Percentiles rank a stretch among this genome's conserved stretches.
Conservation (phyloP, 805 yeast genomes). For the Hanseniaspora mollemarum region DNA sequence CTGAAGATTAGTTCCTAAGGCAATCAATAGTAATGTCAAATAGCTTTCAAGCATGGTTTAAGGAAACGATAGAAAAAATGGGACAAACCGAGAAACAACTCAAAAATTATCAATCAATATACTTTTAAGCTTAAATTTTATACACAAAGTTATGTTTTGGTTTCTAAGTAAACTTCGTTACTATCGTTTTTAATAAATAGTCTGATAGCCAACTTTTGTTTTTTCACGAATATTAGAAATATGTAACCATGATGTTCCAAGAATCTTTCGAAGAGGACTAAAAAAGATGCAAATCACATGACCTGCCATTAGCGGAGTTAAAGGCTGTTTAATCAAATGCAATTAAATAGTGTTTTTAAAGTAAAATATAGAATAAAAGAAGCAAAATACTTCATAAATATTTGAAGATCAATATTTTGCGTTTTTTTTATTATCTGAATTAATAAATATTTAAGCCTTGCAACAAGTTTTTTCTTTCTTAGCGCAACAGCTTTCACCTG, state of each 20-base stretch:
- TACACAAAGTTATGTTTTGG: not conserved
- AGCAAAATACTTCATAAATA: not conserved
- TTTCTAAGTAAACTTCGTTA: too few species aligned
- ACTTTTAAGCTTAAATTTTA: not conserved
- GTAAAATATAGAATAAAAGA: not conserved
- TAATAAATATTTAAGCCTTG: not conserved
- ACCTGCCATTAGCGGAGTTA: too few species aligned
- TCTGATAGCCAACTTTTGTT: not conserved
- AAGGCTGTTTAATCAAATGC: too few species aligned
- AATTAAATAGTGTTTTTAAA: not conserved
- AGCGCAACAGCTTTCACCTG: not conserved
- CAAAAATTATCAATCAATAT: not conserved
- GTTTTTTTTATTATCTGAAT: not conserved
- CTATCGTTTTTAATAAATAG: too few species aligned
- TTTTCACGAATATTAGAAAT: not conserved
- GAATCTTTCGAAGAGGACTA: too few species aligned
- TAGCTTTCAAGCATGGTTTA: not conserved
- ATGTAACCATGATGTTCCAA: not conserved
- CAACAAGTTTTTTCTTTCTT: not conserved
- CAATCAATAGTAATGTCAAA: not conserved
- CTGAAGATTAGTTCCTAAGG: not conserved
- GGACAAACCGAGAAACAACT: too few species aligned
- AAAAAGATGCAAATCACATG: too few species aligned
- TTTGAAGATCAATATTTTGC: not conserved
- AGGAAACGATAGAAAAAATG: too few species aligned